Base-by-base conservation (phyloP, 371 early-diverging fungal genomes). In the Smittium culicis region DNA sequence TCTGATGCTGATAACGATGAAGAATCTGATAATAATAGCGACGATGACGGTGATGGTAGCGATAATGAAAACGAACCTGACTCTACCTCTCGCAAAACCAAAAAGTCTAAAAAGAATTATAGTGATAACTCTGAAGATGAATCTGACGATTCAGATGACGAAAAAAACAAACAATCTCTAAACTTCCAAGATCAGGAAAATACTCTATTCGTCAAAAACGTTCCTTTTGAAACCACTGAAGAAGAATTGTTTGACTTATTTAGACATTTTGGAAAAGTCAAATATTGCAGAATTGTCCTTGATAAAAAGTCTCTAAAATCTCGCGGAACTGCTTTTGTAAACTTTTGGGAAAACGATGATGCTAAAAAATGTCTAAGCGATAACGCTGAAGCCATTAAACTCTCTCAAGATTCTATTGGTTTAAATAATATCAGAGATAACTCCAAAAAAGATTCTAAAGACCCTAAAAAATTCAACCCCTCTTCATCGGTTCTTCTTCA, bases 241-340 rank as follows among this genome's bases (percentile, higher is more conserved):
- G 87, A 88, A 55, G 89, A 85, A 61, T 80, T 96, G 17, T 78
- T 80, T 67, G 84, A 84, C 66, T 73, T 79, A 84, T 83, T 67
- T 65, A 62, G 62, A 27, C 29, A 35, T 3, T 77, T 82, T 56
- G 97, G 97, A 14, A 75, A 80, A 62, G 75, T 96, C 35, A 81
- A 86, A 11, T 96, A 96, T 77, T 88, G 85, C 64, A 79, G 85
- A 31, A 84, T 95, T 62, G 90, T 92, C 2, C 81, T 83, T 71
- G 96, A 96, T 73, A 80, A 79, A 11, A 79, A 80, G 11, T 91
- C 92, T 29, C 88, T 88, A 28, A 81, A 85, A 24, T 86, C 93
- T 33, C 84, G 90, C 24, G 97, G 97, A 35, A 92, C 94, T 11
- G 97, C 86, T 17, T 96, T 96, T 74, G 93, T 94, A 34, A 86